Conservation (phyloP, 805 yeast species). For the Saccharomyces paradoxus region DNA sequence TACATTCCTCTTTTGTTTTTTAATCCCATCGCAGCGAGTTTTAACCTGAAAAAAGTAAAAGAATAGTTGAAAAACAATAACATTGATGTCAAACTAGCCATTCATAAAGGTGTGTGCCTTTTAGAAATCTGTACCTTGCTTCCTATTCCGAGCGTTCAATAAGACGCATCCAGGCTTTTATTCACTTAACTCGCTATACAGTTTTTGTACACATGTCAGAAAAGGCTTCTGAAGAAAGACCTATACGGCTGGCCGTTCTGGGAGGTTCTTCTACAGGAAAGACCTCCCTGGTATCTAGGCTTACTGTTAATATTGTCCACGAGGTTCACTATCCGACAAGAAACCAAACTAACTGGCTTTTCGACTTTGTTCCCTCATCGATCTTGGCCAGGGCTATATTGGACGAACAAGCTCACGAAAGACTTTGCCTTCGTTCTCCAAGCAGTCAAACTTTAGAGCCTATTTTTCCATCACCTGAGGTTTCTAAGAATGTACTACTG, state of each 20-base stretch:
- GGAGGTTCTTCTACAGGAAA: slow-evolving; percentile 58
- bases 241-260: slow-evolving; percentile 50
- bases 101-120: not conserved
- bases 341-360: slow-evolving; percentile 49
- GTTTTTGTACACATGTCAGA: not conserved
- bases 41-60: not conserved
- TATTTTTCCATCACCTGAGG: slow-evolving; percentile 25
- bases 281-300: slow-evolving; percentile 45
- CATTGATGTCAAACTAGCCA: not conserved
- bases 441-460: slow-evolving; percentile 22
- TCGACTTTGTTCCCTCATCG: slow-evolving; percentile 43
- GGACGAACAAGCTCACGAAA: slow-evolving; percentile 39
- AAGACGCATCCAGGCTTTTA: not conserved
- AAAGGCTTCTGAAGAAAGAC: slow-evolving; percentile 24
- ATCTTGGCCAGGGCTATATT: slow-evolving; percentile 35
- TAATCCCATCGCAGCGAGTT: not conserved
- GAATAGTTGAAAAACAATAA: not conserved
- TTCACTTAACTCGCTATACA: not conserved
- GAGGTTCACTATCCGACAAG: slow-evolving; percentile 74
- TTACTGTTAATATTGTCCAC: slow-evolving; percentile 42
- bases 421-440: slow-evolving; percentile 32
- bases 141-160: not conserved
- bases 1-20: not conserved
- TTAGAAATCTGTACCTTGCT: not conserved
- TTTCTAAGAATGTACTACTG: slow-evolving; percentile 26